These are phyloP conservation scores for Cystobasidium sp. DNA, from an alignment of 1,284 basidiomycete genomes.

Conservation along the genomic window DNA sequence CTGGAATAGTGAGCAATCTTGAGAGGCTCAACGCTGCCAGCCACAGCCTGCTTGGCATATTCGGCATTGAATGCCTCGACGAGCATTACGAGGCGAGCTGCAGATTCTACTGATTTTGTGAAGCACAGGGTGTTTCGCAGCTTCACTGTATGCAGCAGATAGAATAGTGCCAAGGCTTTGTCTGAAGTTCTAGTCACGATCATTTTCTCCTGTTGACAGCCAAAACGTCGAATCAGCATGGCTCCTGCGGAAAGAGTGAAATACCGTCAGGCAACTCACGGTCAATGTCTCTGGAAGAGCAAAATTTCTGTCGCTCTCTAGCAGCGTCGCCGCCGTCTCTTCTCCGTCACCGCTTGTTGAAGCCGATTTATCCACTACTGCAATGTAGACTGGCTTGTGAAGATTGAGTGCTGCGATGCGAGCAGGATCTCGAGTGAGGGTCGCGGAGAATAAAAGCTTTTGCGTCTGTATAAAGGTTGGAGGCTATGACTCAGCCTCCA, in stretches of 20 bases:
- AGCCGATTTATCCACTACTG: constrained; percentile 66
- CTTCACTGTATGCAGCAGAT: constrained; percentile 71
- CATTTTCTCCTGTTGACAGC: constrained; percentile 74
- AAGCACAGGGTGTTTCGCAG: constrained; percentile 83
- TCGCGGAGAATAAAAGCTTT: constrained; percentile 95
- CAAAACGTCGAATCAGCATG: neutral
- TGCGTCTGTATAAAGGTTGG: constrained; percentile 69
- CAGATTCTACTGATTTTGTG: constrained; percentile 93
- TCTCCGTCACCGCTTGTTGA: constrained; percentile 53
- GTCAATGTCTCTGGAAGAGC: constrained; percentile 76
- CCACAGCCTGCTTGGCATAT: constrained; percentile 30
- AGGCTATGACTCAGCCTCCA: neutral
- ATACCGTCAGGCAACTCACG: constrained; percentile 60
- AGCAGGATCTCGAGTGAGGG: constrained; percentile 88
- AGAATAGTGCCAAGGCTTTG: constrained; percentile 88
- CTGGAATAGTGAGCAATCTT: constrained; percentile 77
- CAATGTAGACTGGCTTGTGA: constrained; percentile 81
- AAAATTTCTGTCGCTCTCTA: constrained; percentile 72
- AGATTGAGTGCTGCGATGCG: constrained; percentile 84
- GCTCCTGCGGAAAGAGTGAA: constrained; percentile 13
- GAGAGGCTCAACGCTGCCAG: constrained; percentile 48
- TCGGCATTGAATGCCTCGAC: constrained; percentile 71
- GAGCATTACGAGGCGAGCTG: constrained; percentile 77
- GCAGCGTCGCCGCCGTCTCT: constrained; percentile 56
- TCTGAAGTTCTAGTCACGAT: constrained; percentile 74